Conservation (phyloP, 805 yeast genomes). For the Starmerella vitae region DNA sequence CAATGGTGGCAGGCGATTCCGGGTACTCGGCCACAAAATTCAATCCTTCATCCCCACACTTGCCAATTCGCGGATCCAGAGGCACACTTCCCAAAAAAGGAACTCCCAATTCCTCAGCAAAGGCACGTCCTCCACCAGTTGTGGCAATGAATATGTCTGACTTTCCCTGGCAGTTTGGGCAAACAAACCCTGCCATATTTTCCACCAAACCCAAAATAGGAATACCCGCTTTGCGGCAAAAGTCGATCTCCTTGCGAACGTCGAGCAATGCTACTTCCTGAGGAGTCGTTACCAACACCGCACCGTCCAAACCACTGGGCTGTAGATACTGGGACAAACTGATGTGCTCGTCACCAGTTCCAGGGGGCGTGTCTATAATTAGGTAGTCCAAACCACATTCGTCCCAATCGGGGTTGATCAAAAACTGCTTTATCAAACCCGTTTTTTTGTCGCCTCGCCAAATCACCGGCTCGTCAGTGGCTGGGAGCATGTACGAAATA, state of each 20-base stretch:
- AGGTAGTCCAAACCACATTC: conserved; percentile 46
- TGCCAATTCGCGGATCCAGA: conserved; percentile 86
- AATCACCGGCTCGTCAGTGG: conserved; percentile 81
- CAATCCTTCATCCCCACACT: conserved; percentile 74
- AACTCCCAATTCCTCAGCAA: conserved; percentile 66
- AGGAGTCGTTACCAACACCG: conserved; percentile 88
- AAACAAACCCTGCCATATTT: conserved; percentile 96
- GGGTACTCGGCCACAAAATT: conserved; percentile 66
- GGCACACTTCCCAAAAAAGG: conserved; percentile 89
- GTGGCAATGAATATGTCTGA: conserved; percentile 86
- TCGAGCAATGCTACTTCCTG: conserved; percentile 94
- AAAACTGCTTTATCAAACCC: conserved; percentile 80
- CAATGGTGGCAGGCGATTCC: conserved; percentile 84
- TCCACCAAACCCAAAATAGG: conserved; percentile 82
- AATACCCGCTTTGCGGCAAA: conserved; percentile 82
- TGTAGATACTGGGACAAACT: conserved; percentile 78
- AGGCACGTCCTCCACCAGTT: conserved; percentile 85
- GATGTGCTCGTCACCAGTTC: conserved; percentile 94
- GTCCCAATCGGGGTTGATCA: conserved; percentile 95
- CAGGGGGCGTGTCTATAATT: conserved; percentile 95
- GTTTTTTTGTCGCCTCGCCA: conserved; percentile 98
- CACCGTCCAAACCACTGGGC: conserved; percentile 90
- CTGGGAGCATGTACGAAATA: conserved; percentile 88
- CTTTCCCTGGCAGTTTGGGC: conserved; percentile 86
- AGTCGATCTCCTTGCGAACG: conserved; percentile 90